Conservation (phyloP, 2,329 filamentous ascomycete species). For the Arthrobotrys iridis region DNA sequence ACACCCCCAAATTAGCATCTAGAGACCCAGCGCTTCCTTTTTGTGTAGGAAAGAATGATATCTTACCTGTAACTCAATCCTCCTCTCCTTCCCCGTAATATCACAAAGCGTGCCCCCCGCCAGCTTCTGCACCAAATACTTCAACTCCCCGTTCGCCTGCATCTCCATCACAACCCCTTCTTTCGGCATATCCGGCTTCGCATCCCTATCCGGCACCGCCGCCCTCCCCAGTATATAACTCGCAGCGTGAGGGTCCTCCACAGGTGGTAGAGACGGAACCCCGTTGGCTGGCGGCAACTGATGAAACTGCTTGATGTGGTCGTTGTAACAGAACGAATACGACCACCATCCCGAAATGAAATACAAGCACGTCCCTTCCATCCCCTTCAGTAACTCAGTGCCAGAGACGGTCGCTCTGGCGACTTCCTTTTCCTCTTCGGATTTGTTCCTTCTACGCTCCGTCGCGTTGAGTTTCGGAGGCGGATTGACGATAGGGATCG, state of each 20-base stretch:
- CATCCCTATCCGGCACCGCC: conserved; percentile 56
- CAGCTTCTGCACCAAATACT: conserved; percentile 85
- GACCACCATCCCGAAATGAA: conserved; percentile 87
- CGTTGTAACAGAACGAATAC: conserved; percentile 91
- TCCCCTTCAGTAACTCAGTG: conserved; percentile 79
- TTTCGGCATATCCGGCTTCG: conserved; percentile 59
- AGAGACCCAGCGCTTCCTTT: too few relatives aligned
- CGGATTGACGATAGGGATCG: conserved; percentile 76
- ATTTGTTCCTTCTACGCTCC: conserved; percentile 73
- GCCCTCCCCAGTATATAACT: conserved; percentile 80
- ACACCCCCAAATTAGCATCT: neutral
- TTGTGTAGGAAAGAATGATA: neutral
- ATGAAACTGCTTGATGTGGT: conserved; percentile 89
- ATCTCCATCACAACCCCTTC: conserved; percentile 68
- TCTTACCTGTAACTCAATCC: conserved; percentile 77
- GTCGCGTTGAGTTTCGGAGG: conserved; percentile 70
- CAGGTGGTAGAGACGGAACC: conserved; percentile 70
- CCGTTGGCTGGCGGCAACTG: conserved; percentile 76
- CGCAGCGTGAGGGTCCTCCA: conserved; percentile 77
- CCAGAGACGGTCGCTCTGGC: conserved; percentile 79
- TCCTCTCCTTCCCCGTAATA: conserved; percentile 80
- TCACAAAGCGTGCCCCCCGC: conserved; percentile 85
- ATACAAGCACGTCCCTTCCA: conserved; percentile 78
- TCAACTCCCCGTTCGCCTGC: conserved; percentile 82
- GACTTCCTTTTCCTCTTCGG: conserved; percentile 82